Evolutionary conservation across 176 grass and related monocot species (phyloP), one percentile per base, ranked within the genome.

Genomic region (Oryza meridionalis): DNA sequence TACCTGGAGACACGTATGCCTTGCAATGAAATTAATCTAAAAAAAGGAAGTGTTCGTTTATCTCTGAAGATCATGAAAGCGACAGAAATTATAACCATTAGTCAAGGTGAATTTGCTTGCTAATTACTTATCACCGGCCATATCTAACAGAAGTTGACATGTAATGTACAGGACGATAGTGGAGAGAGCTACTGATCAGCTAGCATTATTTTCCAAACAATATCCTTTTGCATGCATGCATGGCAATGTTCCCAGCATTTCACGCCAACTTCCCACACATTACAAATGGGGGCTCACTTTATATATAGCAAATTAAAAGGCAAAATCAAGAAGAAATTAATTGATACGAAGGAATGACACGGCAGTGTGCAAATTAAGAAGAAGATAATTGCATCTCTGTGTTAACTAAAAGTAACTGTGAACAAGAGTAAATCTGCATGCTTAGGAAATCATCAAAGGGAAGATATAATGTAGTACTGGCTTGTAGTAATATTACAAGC

Each of bases 41-140:
- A 62, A 1, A 62, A 11, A 24, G 4, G 21, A 62, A 62, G 58
- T 62, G 9, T 13, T 62, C 58, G 24, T 1, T 21, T 82, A 4
- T 53, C 78, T 38, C 13, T 15, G 46, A 76, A 81, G 70, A 82
- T 82, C 9, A 76, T 29, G 71, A 87, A 69, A 82, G n/a, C 8
- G 78, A 76, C 37, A 0, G 24, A 7, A 82, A 63, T 61, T 76
- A 61, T 76, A 81, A 16, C 33, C 47, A 46, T 11, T 13, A 61
- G 33, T 2, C 70, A 74, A 22, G 77, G 2, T 74, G 32, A 53
- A 0, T 7, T 80, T 86, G n/a, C 45, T 65, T 85, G 43, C 9
- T 72, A 38, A 29, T 73, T 73, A 46, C 21, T 65, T 38, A 78
- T 85, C 67, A 9, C 51, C 38, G 11, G 22, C 40, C 53, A 15